phyloP scores from a whole-genome alignment of 2,329 filamentous ascomycete species.

The Teratosphaeria destructans region DNA sequence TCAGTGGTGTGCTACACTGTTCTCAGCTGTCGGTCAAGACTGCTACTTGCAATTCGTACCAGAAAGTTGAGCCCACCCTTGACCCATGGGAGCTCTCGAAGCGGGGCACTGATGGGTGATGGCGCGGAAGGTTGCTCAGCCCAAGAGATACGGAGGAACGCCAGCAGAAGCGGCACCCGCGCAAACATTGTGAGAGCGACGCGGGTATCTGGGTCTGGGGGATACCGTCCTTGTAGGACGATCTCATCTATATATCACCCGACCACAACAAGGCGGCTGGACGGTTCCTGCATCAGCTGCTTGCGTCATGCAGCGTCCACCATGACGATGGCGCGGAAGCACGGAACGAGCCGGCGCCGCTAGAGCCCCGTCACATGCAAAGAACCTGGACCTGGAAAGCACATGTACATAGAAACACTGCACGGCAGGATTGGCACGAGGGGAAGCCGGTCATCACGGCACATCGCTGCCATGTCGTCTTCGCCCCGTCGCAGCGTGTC shows the following conservation, averaged over 20 bases:
- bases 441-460: neutral
- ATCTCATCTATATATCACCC: neutral
- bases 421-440: neutral
- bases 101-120: slow-evolving; percentile 65
- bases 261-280: neutral
- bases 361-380: neutral
- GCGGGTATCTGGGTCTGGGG: neutral
- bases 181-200: slow-evolving; percentile 7
- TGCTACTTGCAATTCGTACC: neutral
- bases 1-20: slow-evolving; percentile 64
- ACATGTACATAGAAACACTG: neutral
- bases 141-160: slow-evolving; percentile 11
- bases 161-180: slow-evolving; percentile 12
- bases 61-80: slow-evolving; percentile 86
- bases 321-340: neutral
- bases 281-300: neutral
- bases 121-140: slow-evolving; percentile 67
- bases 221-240: neutral
- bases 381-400: neutral
- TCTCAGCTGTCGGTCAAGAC: neutral
- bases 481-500: slow-evolving; percentile 25
- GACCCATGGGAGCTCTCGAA: slow-evolving; percentile 70
- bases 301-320: neutral
- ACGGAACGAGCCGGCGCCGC: neutral
- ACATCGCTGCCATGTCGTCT: slow-evolving; percentile 3